Base-by-base conservation (phyloP, 371 early-diverging fungal species). In the Mucor piriformis region DNA sequence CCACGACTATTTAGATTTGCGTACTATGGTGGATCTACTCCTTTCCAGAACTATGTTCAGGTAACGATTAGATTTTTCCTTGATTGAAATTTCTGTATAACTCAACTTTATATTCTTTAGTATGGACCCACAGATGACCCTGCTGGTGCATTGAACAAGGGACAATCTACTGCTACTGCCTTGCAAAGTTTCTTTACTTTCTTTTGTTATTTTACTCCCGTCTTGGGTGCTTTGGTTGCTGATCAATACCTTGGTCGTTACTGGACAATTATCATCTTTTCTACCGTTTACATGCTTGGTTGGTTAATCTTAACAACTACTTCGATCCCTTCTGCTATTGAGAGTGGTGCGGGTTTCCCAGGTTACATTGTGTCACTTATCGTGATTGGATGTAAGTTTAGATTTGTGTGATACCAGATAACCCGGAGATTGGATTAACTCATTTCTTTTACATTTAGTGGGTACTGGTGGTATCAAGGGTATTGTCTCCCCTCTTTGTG, bases 381-480 rank as follows among this genome's bases (percentile, higher is more conserved):
- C 35, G 70, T 76, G 23, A 70, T 76, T 53, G 76, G 76, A 24
- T 59, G 73, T 73, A 67, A 61, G 64, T 52, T 18, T 37, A 38
- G 8, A 50, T 11, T 15, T 29, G 29, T 29, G 29, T 29, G 29
- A 29, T 29, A 8, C 8, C 8, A 29, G 8, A 29, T 6, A 29
- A 29, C 29, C n/a, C n/a, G n/a, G 29, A 29, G 29, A 8, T 6
- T 29, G 29, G 29, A 6, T 29, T 29, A 6, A 15, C 10, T 37
- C 5, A 13, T 7, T 2, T 35, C 10, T 35, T 8, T 37, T 23
- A 21, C 18, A 3, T 77, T n/a, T 89, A 34, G 73, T 91, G 48
- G 93, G 94, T 57, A 92, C 95, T 4, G 96, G 96, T 42, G 93
- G 95, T 54, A 95, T 95, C 71, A 95, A 95, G 72, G 72, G 82